phyloP scores from a whole-genome alignment of 495 filamentous ascomycete genomes.

The Aspergillus campestris region DNA sequence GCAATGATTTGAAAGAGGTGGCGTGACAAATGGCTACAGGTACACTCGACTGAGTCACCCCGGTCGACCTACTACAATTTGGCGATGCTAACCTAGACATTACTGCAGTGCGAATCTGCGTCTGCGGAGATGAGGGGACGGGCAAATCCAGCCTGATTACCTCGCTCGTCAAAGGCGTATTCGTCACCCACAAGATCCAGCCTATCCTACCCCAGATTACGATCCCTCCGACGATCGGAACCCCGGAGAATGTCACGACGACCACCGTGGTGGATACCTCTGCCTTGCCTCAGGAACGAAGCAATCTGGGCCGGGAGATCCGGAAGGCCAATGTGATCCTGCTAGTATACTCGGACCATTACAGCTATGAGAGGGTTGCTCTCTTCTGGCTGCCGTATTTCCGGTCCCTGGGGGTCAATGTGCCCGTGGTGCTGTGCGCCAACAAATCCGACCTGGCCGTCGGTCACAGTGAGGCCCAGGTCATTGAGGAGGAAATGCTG shows the following conservation, averaged over 20 bases:
- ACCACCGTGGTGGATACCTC: slow-evolving; percentile 96
- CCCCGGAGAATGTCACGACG: slow-evolving; percentile 89
- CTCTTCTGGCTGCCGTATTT: slow-evolving; percentile 98
- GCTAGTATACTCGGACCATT: slow-evolving; percentile 96
- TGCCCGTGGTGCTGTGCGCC: slow-evolving; percentile 94
- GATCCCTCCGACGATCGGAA: slow-evolving; percentile 78
- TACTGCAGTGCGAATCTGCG: slow-evolving; percentile 74
- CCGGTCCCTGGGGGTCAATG: slow-evolving; percentile 91
- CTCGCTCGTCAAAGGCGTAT: slow-evolving; percentile 83
- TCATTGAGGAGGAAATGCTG: slow-evolving; percentile 94
- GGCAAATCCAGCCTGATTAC: slow-evolving; percentile 50
- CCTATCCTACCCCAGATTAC: slow-evolving; percentile 89
- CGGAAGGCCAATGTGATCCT: slow-evolving; percentile 94
- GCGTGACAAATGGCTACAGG: slow-evolving; percentile 29
- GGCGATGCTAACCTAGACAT: slow-evolving; percentile 7
- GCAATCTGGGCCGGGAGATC: slow-evolving; percentile 82
- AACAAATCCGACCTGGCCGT: slow-evolving; percentile 85
- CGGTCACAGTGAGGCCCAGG: slow-evolving; percentile 63
- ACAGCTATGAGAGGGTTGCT: slow-evolving; percentile 95
- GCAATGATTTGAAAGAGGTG: slow-evolving; percentile 11
- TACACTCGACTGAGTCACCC: slow-evolving; percentile 5
- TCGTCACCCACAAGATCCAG: slow-evolving; percentile 89
- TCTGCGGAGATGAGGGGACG: slow-evolving; percentile 85
- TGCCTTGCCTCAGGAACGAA: slow-evolving; percentile 85
- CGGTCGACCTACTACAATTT: background rate